Base-by-base conservation (phyloP, 257 asterid species). In the Euphrasia confusa region DNA sequence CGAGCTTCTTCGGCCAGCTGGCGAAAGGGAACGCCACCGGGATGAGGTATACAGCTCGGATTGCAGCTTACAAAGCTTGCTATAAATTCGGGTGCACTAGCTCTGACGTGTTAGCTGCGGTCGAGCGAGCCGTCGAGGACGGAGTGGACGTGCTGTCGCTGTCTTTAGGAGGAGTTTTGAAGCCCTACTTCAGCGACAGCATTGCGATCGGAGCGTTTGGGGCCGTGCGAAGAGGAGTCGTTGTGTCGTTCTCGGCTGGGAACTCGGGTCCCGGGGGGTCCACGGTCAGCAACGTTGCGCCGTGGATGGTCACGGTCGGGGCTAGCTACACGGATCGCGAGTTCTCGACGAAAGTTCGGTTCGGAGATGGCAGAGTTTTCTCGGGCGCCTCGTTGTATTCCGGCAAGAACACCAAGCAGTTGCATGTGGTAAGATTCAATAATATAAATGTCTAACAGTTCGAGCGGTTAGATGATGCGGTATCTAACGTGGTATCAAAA, bases 301-400 rank as follows among this genome's bases (percentile, higher is more conserved):
- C 97, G 0, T 89, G 97, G 97, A 69, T 89, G 32, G 76, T 75
- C 64, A 86, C 97, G 0, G 95, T 87, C 52, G 94, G 82, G 10
- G 97, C 97, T 0, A 89, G 94, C 83, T 77, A 75, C 64, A 76
- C 61, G 32, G 89, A 84, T 58, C 79, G 90, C 0, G 58, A 45
- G 21, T 85, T 88, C 47, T 86, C 86, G 2, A 71, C 86, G 10
- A 56, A 10, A 8, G 71, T 83, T 11, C 44, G 61, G 11, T 83
- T 85, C 0, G 95, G 93, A 1, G 63, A 85, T 42, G 82, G 80
- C 27, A 72, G 15, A 49, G 66, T 68, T 33, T 75, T 88, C 61
- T 58, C 42, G 4, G 96, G 95, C 15, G 72, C 94, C 12, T 83
- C 95, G 0, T 60, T 88, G 28, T 79, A 78, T 42, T 44, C 68